Percentiles rank a stretch among this genome's conserved stretches.
phyloP scores from a whole-genome alignment of 1,284 basidiomycete species.

The Mycena citricolor region DNA sequence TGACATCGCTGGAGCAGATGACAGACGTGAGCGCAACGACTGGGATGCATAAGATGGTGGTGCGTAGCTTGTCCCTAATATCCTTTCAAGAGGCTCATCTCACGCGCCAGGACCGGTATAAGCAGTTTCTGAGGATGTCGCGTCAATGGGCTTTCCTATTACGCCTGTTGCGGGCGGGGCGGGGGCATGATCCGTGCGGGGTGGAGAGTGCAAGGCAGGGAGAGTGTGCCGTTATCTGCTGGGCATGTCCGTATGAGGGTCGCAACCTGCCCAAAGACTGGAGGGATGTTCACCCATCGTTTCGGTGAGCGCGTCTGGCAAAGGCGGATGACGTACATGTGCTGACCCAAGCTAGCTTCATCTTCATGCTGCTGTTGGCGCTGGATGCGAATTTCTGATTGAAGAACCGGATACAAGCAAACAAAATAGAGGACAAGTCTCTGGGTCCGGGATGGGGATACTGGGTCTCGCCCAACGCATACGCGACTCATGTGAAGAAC shows the following conservation, averaged over 20 bases:
- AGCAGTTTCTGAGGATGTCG: slow-evolving; percentile 15
- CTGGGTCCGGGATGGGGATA: slow-evolving; percentile 13
- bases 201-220: not conserved
- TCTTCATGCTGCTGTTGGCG: slow-evolving; percentile 15
- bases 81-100: not conserved
- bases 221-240: slow-evolving; percentile 5
- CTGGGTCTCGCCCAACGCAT: slow-evolving; percentile 13
- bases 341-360: too few relatives aligned
- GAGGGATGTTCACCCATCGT: slow-evolving; percentile 5
- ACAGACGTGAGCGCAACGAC: slow-evolving; percentile 4
- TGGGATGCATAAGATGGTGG: slow-evolving; percentile 8
- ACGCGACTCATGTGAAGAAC: slow-evolving; percentile 6
- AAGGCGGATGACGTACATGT: too few relatives aligned
- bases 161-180: slow-evolving; percentile 7
- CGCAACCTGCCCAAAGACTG: slow-evolving; percentile 10
- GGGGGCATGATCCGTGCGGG: slow-evolving; percentile 3
- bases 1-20: slow-evolving; percentile 3
- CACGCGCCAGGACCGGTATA: slow-evolving; percentile 13
- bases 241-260: slow-evolving; percentile 12
- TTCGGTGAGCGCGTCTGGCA: too few relatives aligned
- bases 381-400: slow-evolving; percentile 23
- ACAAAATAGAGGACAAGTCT: slow-evolving; percentile 3
- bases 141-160: slow-evolving; percentile 14
- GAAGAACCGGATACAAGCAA: slow-evolving; percentile 7
- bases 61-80: not conserved